Conservation (phyloP, 768 basidiomycete species). For the Russula earlei region DNA sequence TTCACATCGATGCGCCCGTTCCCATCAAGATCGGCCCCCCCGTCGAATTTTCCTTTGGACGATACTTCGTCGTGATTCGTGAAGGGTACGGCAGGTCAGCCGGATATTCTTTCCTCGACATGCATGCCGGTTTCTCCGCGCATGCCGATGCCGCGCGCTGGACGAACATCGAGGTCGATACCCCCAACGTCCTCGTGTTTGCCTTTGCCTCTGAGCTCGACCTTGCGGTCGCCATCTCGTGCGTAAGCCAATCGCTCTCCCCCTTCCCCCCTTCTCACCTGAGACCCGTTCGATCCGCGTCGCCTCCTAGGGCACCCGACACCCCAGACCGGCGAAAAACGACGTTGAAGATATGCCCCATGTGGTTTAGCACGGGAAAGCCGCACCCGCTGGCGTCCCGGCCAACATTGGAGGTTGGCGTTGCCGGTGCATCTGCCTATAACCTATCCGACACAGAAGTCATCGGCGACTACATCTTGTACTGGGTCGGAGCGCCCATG, state of each 20-base stretch:
- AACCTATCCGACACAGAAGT: constrained; percentile 12
- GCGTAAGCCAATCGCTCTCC: background rate
- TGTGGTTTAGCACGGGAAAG: constrained; percentile 6
- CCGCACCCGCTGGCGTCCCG: constrained; percentile 4
- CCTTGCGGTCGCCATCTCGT: constrained; percentile 9
- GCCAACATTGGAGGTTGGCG: background rate
- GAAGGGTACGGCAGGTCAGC: constrained; percentile 4
- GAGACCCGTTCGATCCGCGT: background rate
- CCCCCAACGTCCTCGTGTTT: constrained; percentile 6
- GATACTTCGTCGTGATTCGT: constrained; percentile 6
- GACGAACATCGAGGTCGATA: constrained; percentile 6
- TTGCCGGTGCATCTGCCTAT: constrained; percentile 3
- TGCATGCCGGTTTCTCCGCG: background rate
- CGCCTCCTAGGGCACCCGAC: background rate
- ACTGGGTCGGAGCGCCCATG: constrained; percentile 5
- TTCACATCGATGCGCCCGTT: background rate
- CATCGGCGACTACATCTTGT: constrained; percentile 12
- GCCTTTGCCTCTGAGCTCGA: constrained; percentile 11
- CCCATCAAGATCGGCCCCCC: background rate
- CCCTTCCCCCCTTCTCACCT: background rate
- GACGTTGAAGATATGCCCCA: background rate
- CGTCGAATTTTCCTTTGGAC: constrained; percentile 7
- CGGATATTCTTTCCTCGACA: constrained; percentile 7
- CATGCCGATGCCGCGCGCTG: background rate
- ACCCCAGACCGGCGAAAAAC: background rate